These are phyloP conservation scores for Chalaropsis ovoidea DNA, from an alignment of 2,329 filamentous ascomycete species.

Conservation along the genomic window DNA sequence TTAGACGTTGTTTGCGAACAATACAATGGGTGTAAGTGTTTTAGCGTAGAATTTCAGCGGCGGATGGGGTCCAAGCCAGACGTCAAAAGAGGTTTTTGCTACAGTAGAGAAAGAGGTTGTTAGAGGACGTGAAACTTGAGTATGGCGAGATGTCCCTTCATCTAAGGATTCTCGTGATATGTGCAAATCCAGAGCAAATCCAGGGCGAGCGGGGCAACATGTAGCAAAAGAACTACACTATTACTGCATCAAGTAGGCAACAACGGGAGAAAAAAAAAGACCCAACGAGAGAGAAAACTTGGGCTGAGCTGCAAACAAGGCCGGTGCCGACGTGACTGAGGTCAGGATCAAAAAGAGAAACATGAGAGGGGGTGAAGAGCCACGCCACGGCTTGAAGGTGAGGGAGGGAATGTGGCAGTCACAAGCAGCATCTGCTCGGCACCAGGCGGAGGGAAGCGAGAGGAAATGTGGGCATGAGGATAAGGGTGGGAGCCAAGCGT, in stretches of 20 bases:
- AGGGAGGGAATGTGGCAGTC: not conserved
- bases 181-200: not conserved
- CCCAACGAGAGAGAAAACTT: not conserved
- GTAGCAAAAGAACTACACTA: too few relatives aligned
- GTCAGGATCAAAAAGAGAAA: slow-evolving; percentile 15
- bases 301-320: not conserved
- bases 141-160: not conserved
- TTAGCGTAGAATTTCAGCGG: not conserved
- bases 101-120: not conserved
- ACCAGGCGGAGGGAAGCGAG: not conserved
- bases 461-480: slow-evolving; percentile 9
- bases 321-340: not conserved
- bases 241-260: not conserved
- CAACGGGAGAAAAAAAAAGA: not conserved
- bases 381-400: slow-evolving; percentile 1
- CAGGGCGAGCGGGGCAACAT: not conserved
- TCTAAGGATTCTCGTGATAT: not conserved
- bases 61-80: not conserved
- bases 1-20: not conserved
- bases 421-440: not conserved
- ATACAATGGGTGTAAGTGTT: slow-evolving; percentile 12
- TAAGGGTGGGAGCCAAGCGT: not conserved
- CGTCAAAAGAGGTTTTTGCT: not conserved
- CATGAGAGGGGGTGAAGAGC: slow-evolving; percentile 16
- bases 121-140: not conserved